Percentiles rank a stretch among this genome's conserved stretches.
Conservation (phyloP, 148 eudicot species). For the Camellia sinensis region DNA sequence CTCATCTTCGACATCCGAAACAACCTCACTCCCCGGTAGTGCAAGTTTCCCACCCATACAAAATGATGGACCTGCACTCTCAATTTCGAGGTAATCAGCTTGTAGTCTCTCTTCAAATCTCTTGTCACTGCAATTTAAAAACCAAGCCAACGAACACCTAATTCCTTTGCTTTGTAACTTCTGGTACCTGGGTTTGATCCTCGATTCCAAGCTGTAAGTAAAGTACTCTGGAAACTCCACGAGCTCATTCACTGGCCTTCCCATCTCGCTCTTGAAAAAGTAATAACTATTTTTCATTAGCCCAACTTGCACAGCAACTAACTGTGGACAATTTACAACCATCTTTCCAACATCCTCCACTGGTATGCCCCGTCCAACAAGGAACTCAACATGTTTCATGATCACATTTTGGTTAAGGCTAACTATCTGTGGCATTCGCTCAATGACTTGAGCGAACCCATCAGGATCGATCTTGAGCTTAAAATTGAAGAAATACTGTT, state of each 20-base stretch:
- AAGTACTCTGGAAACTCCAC: slow-evolving; percentile 92
- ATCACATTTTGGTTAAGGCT: slow-evolving; percentile 81
- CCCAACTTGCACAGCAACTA: slow-evolving; percentile 60
- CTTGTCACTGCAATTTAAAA: slow-evolving; percentile 86
- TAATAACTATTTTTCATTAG: slow-evolving; percentile 91
- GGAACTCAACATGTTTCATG: slow-evolving; percentile 76
- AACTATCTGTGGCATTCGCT: slow-evolving; percentile 87
- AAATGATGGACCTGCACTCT: slow-evolving; percentile 64
- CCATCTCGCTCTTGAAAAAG: slow-evolving; percentile 93
- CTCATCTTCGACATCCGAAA: slow-evolving; percentile 71
- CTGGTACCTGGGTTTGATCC: slow-evolving; percentile 84
- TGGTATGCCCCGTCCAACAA: slow-evolving; percentile 54
- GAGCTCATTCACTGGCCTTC: slow-evolving; percentile 78
- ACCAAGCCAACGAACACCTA: slow-evolving; percentile 70
- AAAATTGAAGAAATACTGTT: slow-evolving; percentile 82
- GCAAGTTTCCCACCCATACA: slow-evolving; percentile 86
- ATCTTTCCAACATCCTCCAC: slow-evolving; percentile 67
- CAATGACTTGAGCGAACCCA: slow-evolving; percentile 70
- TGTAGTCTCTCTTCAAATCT: slow-evolving; percentile 83
- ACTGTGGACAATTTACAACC: slow-evolving; percentile 85
- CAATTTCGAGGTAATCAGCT: slow-evolving; percentile 60
- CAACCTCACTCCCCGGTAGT: slow-evolving; percentile 57
- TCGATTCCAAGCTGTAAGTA: slow-evolving; percentile 84
- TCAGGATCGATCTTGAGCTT: slow-evolving; percentile 94
- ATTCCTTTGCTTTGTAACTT: slow-evolving; percentile 68